Conservation (phyloP, 495 filamentous ascomycete species). For the Neurospora sp. region DNA sequence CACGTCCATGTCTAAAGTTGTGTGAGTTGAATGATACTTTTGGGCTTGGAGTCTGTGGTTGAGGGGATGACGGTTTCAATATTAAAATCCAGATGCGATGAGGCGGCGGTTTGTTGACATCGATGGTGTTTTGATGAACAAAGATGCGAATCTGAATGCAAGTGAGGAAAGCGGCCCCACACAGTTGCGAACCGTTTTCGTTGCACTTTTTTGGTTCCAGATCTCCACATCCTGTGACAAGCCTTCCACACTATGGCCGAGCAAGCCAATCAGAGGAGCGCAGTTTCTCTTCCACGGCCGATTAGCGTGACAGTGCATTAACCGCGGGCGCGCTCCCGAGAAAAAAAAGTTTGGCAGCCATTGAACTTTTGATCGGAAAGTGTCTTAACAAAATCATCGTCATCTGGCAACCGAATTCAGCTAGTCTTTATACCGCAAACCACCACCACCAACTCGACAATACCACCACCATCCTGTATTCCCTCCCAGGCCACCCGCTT, state of each 20-base stretch:
- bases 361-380: not conserved
- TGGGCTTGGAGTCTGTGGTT: not conserved
- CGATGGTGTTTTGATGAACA: not conserved
- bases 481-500: not conserved
- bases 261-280: not conserved
- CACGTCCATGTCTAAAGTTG: slow-evolving; percentile 26
- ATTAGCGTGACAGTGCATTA: not conserved
- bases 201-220: not conserved
- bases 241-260: not conserved
- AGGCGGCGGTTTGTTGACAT: not conserved
- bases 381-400: not conserved
- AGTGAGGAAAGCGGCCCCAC: not conserved
- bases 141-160: not conserved
- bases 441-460: not conserved
- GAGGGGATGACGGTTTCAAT: not conserved
- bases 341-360: not conserved
- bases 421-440: not conserved
- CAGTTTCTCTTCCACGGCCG: not conserved
- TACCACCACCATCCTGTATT: not conserved
- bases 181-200: not conserved
- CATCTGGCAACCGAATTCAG: not conserved
- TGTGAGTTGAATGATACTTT: not conserved
- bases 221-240: not conserved
- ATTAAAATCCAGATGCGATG: not conserved
- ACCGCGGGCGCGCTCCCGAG: not conserved